Evolutionary conservation across 352 stramenopile species (phyloP), one percentile per base, ranked within the genome.

Genomic region (Blastocystis sp.): DNA sequence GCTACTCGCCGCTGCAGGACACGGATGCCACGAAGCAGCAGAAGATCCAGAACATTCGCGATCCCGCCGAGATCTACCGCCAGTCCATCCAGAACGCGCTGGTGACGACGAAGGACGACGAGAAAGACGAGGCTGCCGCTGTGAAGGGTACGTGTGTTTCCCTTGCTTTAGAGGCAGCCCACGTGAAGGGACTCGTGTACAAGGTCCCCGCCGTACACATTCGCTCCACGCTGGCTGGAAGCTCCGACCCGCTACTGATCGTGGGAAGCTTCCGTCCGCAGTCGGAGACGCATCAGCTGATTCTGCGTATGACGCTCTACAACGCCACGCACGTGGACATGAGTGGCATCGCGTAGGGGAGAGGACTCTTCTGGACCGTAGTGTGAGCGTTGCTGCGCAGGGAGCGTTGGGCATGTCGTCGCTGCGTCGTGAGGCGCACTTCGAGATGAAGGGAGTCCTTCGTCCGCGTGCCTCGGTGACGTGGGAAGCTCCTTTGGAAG

Each of bases 1-100:
- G 27, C 11, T 85, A 72, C 32, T n/a, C 75, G 21, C 75, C 75
- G 21, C 21, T 34, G 16, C 75, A 76, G 57, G 75, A 85, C 51
- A 85, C 56, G 27, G 75, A 85, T 32, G 51, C 34, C 40, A 53
- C n/a, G 24, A 85, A 85, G 46, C 75, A 85, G 42, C 11, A 49
- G 11, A 85, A 48, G 24, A 85, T 85, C 51, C 38, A 76, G 38
- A 85, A 85, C 40, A 73, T 85, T 29, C 63, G 75, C 48, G 75
- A 76, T 29, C 42, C 75, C 32, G 63, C 57, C 40, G 75, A 85
- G 40, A 24, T 61, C 24, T 85, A 72, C 40, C 57, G 63, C 2
- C 75, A 85, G 49, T 71, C 57, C 21, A 65, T 76, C 40, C 57
- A 85, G 63, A 76, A 72, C 34, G 63, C 75, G 11, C 29, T 85